Percentiles rank a stretch among this genome's conserved stretches.
Evolutionary conservation across 2,329 filamentous ascomycete genomes (phyloP).

Genomic region (Colletotrichum melonis): DNA sequence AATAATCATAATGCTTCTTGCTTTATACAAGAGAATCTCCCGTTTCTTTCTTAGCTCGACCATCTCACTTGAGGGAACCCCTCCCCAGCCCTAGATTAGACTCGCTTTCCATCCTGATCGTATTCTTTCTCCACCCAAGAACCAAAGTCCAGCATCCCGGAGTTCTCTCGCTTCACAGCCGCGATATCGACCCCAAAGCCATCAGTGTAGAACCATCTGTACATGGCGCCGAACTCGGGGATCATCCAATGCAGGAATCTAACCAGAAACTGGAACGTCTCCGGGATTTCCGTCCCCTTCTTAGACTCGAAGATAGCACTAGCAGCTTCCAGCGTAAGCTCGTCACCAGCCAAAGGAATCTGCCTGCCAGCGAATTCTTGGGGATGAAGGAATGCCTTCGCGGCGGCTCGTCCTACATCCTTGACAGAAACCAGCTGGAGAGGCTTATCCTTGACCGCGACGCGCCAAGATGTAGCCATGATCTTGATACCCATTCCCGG

Average conservation of each 20-base stretch:
- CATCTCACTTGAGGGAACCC: background rate
- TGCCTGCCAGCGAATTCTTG: constrained; percentile 42
- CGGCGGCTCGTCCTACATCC: constrained; percentile 56
- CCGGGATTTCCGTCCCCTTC: background rate
- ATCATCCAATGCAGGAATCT: background rate
- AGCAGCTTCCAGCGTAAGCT: constrained; percentile 47
- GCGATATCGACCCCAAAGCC: background rate
- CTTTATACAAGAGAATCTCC: no score
- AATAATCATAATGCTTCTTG: accelerated
- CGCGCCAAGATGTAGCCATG: constrained; percentile 45
- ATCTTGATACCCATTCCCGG: constrained; percentile 44
- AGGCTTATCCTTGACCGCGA: constrained; percentile 42
- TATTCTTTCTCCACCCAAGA: background rate
- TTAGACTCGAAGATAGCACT: constrained; percentile 42
- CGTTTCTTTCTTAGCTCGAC: no score
- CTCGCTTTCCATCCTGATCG: background rate
- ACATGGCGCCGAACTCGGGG: background rate
- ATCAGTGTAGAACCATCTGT: background rate
- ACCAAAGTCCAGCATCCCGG: background rate
- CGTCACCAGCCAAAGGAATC: constrained; percentile 51
- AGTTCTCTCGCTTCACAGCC: background rate
- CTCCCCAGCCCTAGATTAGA: background rate
- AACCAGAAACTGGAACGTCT: background rate
- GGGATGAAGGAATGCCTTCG: constrained; percentile 48
- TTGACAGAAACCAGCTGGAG: constrained; percentile 51